Evolutionary conservation across 2,329 filamentous ascomycete species (phyloP), one percentile per base, ranked within the genome.

Genomic region (Nigrospora osmanthi): DNA sequence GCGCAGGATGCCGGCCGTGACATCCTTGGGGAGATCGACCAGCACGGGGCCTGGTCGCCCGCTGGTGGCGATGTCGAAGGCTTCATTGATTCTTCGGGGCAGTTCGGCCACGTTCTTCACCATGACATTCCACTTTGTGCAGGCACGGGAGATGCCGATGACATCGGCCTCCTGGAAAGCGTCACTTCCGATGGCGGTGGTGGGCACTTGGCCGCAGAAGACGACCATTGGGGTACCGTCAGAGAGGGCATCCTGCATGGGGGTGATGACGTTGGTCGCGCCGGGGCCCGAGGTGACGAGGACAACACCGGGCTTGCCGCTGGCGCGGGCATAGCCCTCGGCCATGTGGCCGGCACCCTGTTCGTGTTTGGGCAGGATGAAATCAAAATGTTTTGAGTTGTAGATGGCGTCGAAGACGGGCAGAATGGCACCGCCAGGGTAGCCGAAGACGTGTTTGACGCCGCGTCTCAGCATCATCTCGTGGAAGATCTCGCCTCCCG

Each of bases 121-220:
- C 89, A 97, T 94, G 49, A 95, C 89, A 58, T 97, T 97, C 93
- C 93, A 98, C 73, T 97, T 97, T 55, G 90, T 96, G 76, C 90
- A 96, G 16, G 90, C 83, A 59, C 91, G 80, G 32, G 89, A 95
- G 65, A 98, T 97, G 55, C 91, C 91, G 48, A 96, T 75, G 33
- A 95, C 83, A 61, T 98, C 93, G 47, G 89, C 90, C 69, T 97
- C 93, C 65, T 98, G 93, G 77, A 97, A 97, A 46, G 89, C 89
- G 64, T 97, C 91, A 51, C 87, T 94, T 50, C 93, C 93, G 66
- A 97, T 96, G 44, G 89, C 86, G 39, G 78, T 81, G 33, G 91
- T 97, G 9, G 81, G 76, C 49, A 98, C 93, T 79, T 98, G 93
- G 41, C 93, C 93, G 53, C 79, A 85, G 71, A 98, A 97, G 40